These are phyloP conservation scores for Sequoia sempervirens DNA, from an alignment of 75 land plant species.

Conservation along the genomic window DNA sequence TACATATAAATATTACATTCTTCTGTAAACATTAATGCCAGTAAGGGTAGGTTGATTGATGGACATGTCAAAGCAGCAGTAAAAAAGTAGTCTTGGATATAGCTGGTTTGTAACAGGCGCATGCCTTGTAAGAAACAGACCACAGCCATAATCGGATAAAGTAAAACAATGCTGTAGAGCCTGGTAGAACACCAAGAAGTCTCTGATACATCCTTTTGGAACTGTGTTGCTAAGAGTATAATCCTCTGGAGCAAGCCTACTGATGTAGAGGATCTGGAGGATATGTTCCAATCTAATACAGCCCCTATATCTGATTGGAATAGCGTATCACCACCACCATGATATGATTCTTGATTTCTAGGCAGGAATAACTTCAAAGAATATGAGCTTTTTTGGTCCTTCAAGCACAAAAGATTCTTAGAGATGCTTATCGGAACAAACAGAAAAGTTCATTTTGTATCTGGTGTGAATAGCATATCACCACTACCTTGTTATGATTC, in stretches of 20 bases:
- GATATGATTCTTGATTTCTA: not conserved
- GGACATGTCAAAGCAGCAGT: not conserved
- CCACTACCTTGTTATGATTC: not conserved
- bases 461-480: not conserved
- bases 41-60: not conserved
- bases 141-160: not conserved
- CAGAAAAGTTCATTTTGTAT: not conserved
- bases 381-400: not conserved
- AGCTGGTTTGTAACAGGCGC: not conserved
- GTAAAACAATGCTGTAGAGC: not conserved
- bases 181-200: not conserved
- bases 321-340: not conserved
- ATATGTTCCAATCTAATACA: not conserved
- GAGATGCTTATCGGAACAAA: not conserved
- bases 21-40: not conserved
- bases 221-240: not conserved
- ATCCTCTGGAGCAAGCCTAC: not conserved
- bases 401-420: not conserved
- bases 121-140: not conserved
- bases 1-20: not conserved
- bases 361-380: not conserved
- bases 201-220: not conserved
- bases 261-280: not conserved
- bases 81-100: not conserved
- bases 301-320: not conserved